A percentile compares a stretch with the other conserved stretches of the same genome.
Evolutionary conservation across 192 early-diverging fungal genomes (phyloP).

Genomic region (Coemansia sp.): DNA sequence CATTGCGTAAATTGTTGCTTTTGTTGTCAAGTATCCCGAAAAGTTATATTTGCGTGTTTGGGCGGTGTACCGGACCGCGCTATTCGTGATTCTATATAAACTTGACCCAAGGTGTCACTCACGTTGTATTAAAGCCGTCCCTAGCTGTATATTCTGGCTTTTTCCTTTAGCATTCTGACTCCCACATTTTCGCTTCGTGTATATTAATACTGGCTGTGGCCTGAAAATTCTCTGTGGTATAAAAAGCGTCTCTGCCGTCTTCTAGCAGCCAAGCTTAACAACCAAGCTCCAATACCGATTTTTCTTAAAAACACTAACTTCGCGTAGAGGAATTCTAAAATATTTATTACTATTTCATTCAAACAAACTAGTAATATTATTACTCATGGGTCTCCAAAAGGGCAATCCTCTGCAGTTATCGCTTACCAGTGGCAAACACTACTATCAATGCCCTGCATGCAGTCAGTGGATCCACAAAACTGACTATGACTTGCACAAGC

Average conservation of each 20-base stretch:
- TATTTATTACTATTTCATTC: not conserved
- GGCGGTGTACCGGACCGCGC: not conserved
- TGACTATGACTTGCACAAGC: not conserved
- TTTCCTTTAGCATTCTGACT: not conserved
- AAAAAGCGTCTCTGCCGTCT: too few species aligned
- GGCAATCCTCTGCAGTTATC: not conserved
- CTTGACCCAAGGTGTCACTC: not conserved
- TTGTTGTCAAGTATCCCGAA: slow-evolving; percentile 1
- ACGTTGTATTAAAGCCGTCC: not conserved
- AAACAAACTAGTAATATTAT: not conserved
- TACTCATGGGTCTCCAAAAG: not conserved
- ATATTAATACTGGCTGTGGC: too few species aligned
- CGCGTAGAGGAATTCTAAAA: not conserved
- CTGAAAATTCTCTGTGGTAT: too few species aligned
- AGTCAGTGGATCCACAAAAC: not conserved
- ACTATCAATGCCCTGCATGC: not conserved
- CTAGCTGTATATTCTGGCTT: not conserved
- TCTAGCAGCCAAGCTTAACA: too few species aligned
- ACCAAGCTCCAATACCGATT: not conserved
- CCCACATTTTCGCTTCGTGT: not conserved
- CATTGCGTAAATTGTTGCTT: not conserved
- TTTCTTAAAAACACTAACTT: not conserved
- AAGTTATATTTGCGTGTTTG: not conserved
- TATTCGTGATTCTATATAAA: not conserved
- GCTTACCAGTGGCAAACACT: not conserved